Conservation (phyloP, 1,284 basidiomycete species). For the Cutaneotrichosporon cyanovorans region DNA sequence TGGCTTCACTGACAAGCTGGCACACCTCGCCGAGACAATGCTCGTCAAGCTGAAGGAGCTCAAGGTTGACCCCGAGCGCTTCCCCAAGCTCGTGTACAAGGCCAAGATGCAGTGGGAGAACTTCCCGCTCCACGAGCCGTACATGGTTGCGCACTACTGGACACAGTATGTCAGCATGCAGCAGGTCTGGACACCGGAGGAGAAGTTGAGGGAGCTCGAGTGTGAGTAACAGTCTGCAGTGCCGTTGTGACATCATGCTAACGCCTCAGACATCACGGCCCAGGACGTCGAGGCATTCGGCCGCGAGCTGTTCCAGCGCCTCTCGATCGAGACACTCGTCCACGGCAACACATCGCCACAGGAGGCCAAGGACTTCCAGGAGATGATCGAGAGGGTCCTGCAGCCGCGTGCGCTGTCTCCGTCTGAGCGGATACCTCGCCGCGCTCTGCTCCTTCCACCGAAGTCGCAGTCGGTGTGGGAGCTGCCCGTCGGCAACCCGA, state of each 20-base stretch:
- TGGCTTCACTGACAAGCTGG: slow-evolving; percentile 93
- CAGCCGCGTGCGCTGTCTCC: slow-evolving; percentile 54
- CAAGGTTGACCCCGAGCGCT: slow-evolving; percentile 62
- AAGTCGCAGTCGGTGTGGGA: slow-evolving; percentile 65
- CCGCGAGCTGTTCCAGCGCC: slow-evolving; percentile 56
- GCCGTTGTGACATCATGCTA: slow-evolving; percentile 5
- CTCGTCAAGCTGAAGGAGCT: slow-evolving; percentile 65
- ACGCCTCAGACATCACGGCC: slow-evolving; percentile 55
- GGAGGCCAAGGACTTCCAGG: slow-evolving; percentile 67
- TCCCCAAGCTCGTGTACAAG: slow-evolving; percentile 79
- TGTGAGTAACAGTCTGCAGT: slow-evolving; percentile 50
- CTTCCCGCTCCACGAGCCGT: slow-evolving; percentile 78
- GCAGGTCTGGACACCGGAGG: slow-evolving; percentile 68
- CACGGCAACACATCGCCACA: slow-evolving; percentile 79
- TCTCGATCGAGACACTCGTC: slow-evolving; percentile 69
- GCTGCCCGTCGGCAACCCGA: slow-evolving; percentile 67
- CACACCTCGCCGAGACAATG: slow-evolving; percentile 67
- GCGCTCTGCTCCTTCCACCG: slow-evolving; percentile 61
- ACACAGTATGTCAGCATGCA: slow-evolving; percentile 63
- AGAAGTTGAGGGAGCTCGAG: slow-evolving; percentile 69
- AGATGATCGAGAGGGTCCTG: slow-evolving; percentile 65
- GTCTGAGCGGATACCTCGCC: slow-evolving; percentile 54
- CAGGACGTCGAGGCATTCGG: slow-evolving; percentile 68
- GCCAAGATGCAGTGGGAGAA: slow-evolving; percentile 64
- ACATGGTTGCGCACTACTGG: slow-evolving; percentile 73